Evolutionary conservation across 768 basidiomycete genomes (phyloP), one percentile per base, ranked within the genome.

Genomic region (Lactarius pseudohatsudake): DNA sequence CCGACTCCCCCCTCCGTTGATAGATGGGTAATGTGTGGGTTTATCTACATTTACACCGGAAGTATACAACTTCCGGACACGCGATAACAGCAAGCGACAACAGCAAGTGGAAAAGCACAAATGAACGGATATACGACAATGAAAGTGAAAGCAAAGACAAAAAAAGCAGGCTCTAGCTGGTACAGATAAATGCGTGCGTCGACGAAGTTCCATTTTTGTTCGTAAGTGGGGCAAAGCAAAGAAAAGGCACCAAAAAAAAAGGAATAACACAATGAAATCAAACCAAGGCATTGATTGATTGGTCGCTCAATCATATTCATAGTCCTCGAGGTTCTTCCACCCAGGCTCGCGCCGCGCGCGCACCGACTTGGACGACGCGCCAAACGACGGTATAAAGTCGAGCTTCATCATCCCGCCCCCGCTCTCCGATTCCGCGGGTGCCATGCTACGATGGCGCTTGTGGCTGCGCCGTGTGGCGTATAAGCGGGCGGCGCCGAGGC

Each of bases 291-390:
- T 7, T 41, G 40, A 41, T 18, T 3, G 41, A 18, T 41, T 40
- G 40, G 15, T 13, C 36, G 22, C 11, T 54, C 53, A 55, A 10
- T 34, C 26, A 26, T 65, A 61, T 0, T 38, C 59, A 4, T 61
- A 65, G 26, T 65, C 65, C 28, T 66, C 65, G 8, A 62, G 18
- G 30, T 62, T 66, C 56, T 53, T 66, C 65, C 65, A 66, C 11
- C 56, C 28, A 8, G n/a, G 13, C 16, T 66, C 61, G 5, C 60
- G 59, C 28, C 26, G 34, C 28, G 28, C 34, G 26, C 36, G 20
- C 36, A 50, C n/a, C 36, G 45, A 30, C 20, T 38, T 50, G 4
- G 55, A 50, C 9, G 43, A 32, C 41, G 3, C 18, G 10, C 34
- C 16, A 1, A 40, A 54, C 16, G 65, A 47, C 28, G 60, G 43